These are phyloP conservation scores for Porphyra umbilicalis DNA, from an alignment of 31 red algal species.

Conservation along the genomic window DNA sequence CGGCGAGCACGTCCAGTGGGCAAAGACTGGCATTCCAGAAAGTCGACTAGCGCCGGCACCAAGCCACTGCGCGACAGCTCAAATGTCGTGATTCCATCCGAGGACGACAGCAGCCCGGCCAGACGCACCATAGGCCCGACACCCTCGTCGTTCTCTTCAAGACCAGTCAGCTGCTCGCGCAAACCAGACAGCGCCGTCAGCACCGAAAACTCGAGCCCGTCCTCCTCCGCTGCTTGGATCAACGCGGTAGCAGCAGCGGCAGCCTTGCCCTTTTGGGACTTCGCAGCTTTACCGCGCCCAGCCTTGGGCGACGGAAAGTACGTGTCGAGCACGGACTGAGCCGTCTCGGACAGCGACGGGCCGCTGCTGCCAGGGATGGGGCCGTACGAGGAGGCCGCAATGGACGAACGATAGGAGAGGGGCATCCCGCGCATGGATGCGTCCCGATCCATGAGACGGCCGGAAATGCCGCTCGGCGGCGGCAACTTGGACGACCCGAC, in stretches of 20 bases:
- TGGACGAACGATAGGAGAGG: background rate
- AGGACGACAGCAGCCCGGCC: conserved; percentile 13
- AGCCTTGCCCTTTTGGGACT: background rate
- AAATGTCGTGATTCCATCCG: conserved; percentile 41
- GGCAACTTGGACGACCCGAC: no score
- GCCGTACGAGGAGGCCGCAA: no score
- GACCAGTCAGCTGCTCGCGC: background rate
- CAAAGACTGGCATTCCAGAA: background rate
- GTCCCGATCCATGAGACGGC: background rate
- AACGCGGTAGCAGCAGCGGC: background rate
- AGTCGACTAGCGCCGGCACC: conserved; percentile 38
- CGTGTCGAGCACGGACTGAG: conserved; percentile 2
- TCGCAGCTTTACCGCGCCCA: background rate
- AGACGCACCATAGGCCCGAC: conserved; percentile 4
- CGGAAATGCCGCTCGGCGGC: no score
- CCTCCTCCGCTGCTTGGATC: background rate
- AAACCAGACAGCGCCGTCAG: background rate
- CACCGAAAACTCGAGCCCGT: background rate
- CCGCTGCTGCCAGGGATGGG: background rate
- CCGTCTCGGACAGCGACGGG: background rate
- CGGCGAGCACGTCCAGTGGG: background rate
- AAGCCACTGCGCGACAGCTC: conserved; percentile 66
- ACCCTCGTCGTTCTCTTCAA: background rate
- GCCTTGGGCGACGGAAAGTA: conserved; percentile 1
- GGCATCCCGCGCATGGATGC: background rate